Conservation (phyloP, 345 rosid species). For the Brassica cretica region DNA sequence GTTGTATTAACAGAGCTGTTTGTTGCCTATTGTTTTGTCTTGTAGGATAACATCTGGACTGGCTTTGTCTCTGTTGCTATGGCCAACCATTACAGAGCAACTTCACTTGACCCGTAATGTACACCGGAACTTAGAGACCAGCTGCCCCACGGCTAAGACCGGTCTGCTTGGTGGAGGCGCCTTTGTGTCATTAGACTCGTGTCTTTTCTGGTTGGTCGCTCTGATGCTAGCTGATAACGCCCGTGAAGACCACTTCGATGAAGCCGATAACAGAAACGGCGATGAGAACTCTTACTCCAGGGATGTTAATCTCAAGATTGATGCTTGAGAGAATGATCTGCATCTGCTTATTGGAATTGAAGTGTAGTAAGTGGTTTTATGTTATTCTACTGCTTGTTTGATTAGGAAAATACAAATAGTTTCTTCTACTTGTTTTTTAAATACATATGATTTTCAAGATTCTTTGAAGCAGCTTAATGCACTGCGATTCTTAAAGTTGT, state of each 20-base stretch:
- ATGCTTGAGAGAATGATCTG: constrained; percentile 23
- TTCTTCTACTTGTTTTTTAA: neutral
- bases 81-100: constrained; percentile 82
- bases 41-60: constrained; percentile 62
- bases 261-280: constrained; percentile 36
- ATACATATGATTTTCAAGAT: neutral
- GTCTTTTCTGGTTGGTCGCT: constrained; percentile 77
- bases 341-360: constrained; percentile 10
- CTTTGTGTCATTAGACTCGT: constrained; percentile 69
- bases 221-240: constrained; percentile 78
- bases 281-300: constrained; percentile 34
- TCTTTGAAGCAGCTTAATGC: constrained; percentile 3
- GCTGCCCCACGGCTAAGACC: constrained; percentile 87
- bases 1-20: neutral
- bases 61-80: constrained; percentile 55
- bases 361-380: no score
- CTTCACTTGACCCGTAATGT: constrained; percentile 63
- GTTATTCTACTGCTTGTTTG: constrained; percentile 6
- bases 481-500: neutral
- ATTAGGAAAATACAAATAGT: constrained; percentile 14
- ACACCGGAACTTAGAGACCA: constrained; percentile 47
- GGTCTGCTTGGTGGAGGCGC: constrained; percentile 87
- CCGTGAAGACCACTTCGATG: constrained; percentile 80
- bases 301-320: constrained; percentile 38
- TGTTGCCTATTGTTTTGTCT: neutral